phyloP scores from a whole-genome alignment of 1,139 yeast species.

The Blastobotrys arbuscula region DNA sequence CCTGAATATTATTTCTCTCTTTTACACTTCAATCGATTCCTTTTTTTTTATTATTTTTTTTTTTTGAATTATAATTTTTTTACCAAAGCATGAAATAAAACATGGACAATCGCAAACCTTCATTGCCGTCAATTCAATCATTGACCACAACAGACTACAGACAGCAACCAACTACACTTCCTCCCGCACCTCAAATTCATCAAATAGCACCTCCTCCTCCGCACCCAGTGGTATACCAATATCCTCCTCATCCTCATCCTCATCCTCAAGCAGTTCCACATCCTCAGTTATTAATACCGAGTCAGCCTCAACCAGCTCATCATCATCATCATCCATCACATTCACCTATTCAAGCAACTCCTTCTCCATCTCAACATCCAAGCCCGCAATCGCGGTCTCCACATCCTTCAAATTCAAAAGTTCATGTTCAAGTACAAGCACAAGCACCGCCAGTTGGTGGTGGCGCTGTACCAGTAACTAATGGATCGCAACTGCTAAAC shows the following conservation, averaged over 20 bases:
- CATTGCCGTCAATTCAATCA: conserved; percentile 15
- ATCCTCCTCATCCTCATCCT: background rate
- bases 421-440: background rate
- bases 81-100: background rate
- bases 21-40: no score
- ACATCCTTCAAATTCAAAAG: background rate
- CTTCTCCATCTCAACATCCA: background rate
- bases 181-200: background rate
- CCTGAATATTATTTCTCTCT: conserved; percentile 1
- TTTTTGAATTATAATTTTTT: background rate
- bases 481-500: conserved; percentile 3
- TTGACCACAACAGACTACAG: conserved; percentile 6
- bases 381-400: background rate
- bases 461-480: no score
- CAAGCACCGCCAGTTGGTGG: conserved; percentile 6
- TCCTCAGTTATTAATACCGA: background rate
- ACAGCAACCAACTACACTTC: background rate
- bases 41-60: background rate
- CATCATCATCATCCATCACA: background rate
- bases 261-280: background rate
- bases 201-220: conserved; percentile 5
- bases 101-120: conserved; percentile 3
- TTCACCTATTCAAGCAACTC: conserved; percentile 4
- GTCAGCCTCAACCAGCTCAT: background rate
- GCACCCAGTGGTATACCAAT: background rate